Base-by-base conservation (phyloP, 495 filamentous ascomycete species). In the Viridothelium virens region DNA sequence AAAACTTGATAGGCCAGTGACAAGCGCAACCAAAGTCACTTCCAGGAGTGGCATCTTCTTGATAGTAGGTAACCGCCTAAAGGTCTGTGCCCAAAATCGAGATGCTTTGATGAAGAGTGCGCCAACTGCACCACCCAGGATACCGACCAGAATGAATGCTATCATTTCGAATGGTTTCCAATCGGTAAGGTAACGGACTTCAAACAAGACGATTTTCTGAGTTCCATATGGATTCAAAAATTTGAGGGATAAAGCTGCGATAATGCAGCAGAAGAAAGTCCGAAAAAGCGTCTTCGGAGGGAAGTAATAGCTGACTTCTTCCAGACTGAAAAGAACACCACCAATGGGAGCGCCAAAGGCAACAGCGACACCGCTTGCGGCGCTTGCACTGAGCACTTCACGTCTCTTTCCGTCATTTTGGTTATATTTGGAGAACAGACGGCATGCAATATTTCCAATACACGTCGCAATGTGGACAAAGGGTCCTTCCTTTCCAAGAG, bases 201-300 rank as follows among this genome's bases (percentile, higher is more conserved):
- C 84, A 74, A 98, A 98, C 69, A 97, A 82, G 66, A 98, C 94
- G 65, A 98, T 92, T 75, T 98, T 97, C 64, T 90, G 86, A 0
- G 91, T 98, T 25, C 92, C 93, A 73, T 98, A 98, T 0, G 94
- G 94, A 66, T 98, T 92, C 63, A 97, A 81, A 72, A 96, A 96
- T 71, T 96, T 96, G 65, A 97, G 79, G 3, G 92, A 91, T 36
- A 98, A 74, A 0, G 94, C 89, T 33, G 94, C 92, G 1, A 89
- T 90, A 71, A 97, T 97, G 76, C 93, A 98, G 76, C 92, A 96
- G 78, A 97, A 98, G 80, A 98, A 97, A 1, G 94, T 98, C 47
- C 94, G 83, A 79, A 98, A 98, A 2, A 98, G 84, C 2, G 93
- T 97, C 77, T 98, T 97, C n/a, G 94, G 90, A 3, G 93, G 94